A percentile compares a stretch with the other conserved stretches of the same genome.
Evolutionary conservation across 345 rosid species (phyloP).

Genomic region (Sisymbrium altissimum): DNA sequence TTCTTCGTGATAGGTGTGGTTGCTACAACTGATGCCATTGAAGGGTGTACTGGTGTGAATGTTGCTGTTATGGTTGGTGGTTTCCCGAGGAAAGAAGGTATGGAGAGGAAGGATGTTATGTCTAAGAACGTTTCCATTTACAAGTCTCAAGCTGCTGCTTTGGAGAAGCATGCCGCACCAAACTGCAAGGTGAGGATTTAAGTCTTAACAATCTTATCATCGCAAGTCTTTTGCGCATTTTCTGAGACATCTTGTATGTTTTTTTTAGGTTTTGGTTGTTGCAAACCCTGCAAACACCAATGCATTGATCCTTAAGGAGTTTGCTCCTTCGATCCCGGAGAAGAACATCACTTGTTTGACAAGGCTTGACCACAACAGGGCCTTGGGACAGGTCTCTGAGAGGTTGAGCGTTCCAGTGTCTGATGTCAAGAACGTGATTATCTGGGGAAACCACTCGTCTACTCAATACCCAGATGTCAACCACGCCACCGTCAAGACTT

Average conservation of each 20-base stretch:
- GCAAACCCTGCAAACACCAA: constrained; percentile 99
- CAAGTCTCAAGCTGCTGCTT: constrained; percentile 96
- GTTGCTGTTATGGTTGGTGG: constrained; percentile 97
- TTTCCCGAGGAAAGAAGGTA: constrained; percentile 96
- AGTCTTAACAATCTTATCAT: no score
- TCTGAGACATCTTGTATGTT: no score
- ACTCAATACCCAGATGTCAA: constrained; percentile 95
- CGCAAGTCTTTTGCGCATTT: no score
- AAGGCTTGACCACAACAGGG: constrained; percentile 97
- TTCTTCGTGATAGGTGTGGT: constrained; percentile 65
- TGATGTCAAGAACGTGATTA: constrained; percentile 88
- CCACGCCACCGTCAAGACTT: constrained; percentile 84
- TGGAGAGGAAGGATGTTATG: constrained; percentile 99
- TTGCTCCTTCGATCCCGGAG: constrained; percentile 92
- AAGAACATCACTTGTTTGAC: constrained; percentile 93
- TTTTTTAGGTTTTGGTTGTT: constrained; percentile 97
- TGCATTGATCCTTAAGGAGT: constrained; percentile 94
- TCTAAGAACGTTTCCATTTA: constrained; percentile 91
- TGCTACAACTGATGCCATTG: constrained; percentile 90
- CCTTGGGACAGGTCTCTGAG: constrained; percentile 92
- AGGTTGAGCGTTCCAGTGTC: constrained; percentile 74
- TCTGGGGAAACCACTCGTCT: constrained; percentile 99
- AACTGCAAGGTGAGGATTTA: constrained; percentile 93
- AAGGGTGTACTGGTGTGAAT: constrained; percentile 90
- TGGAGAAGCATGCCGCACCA: constrained; percentile 87